A percentile compares a stretch with the other conserved stretches of the same genome.
Evolutionary conservation across 2,329 filamentous ascomycete genomes (phyloP).

Genomic region (Neofusicoccum laricinum): DNA sequence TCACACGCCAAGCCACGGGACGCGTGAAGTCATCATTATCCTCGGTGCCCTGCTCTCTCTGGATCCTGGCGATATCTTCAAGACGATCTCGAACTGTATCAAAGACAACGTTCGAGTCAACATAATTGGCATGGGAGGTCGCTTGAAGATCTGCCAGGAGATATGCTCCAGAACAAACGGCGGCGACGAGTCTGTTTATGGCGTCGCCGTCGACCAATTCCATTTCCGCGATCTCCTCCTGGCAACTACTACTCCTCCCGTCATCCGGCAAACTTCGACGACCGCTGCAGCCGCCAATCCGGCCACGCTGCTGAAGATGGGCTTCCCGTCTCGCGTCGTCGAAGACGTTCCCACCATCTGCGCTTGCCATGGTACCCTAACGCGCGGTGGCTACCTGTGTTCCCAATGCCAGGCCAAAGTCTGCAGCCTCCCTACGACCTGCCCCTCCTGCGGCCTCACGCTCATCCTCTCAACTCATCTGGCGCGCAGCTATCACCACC

Average conservation of each 20-base stretch:
- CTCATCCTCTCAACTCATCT: conserved; percentile 79
- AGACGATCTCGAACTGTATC: conserved; percentile 77
- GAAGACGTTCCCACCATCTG: conserved; percentile 74
- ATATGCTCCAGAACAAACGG: conserved; percentile 84
- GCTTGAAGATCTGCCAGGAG: conserved; percentile 88
- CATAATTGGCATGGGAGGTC: conserved; percentile 85
- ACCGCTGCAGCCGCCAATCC: conserved; percentile 38
- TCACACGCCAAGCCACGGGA: conserved; percentile 89
- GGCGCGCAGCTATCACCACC: conserved; percentile 38
- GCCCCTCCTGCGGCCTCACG: conserved; percentile 85
- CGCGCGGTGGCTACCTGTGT: conserved; percentile 83
- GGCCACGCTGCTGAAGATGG: conserved; percentile 84
- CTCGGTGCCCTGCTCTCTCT: conserved; percentile 87
- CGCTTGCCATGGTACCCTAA: conserved; percentile 83
- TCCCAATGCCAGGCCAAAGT: conserved; percentile 86
- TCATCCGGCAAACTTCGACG: conserved; percentile 57
- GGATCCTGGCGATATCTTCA: conserved; percentile 92
- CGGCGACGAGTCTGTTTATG: conserved; percentile 73
- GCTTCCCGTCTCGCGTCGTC: conserved; percentile 84
- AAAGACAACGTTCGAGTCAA: conserved; percentile 81
- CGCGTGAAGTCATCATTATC: conserved; percentile 85
- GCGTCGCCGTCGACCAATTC: conserved; percentile 79
- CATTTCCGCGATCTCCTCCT: conserved; percentile 90
- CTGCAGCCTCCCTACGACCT: conserved; percentile 85
- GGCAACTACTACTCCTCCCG: conserved; percentile 82